These are phyloP conservation scores for Cladosporium sp. DNA, from an alignment of 2,329 filamentous ascomycete species.

Conservation along the genomic window DNA sequence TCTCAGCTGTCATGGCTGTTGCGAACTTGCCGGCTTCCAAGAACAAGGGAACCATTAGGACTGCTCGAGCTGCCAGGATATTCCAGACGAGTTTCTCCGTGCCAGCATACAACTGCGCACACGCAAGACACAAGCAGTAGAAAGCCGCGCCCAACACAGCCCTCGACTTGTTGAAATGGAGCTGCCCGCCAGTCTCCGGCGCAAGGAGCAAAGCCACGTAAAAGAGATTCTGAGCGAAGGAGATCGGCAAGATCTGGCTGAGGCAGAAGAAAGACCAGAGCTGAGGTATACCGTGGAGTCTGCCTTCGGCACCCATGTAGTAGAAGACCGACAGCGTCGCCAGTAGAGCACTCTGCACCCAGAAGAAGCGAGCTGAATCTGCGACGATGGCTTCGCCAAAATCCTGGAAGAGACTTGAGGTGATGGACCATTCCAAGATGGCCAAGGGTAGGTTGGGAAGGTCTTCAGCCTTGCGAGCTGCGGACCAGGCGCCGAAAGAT, in stretches of 20 bases:
- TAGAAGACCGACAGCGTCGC: slow-evolving; percentile 23
- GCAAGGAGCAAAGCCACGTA: slow-evolving; percentile 26
- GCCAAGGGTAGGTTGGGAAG: not conserved
- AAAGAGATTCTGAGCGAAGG: slow-evolving; percentile 32
- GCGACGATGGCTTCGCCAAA: slow-evolving; percentile 30
- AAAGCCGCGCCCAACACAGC: slow-evolving; percentile 6
- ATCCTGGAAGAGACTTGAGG: slow-evolving; percentile 30
- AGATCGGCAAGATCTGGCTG: slow-evolving; percentile 32
- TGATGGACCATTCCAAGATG: slow-evolving; percentile 30
- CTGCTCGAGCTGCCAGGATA: slow-evolving; percentile 22
- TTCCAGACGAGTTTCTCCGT: slow-evolving; percentile 18
- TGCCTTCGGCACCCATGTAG: slow-evolving; percentile 29
- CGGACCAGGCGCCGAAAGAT: slow-evolving; percentile 29
- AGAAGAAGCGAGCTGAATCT: slow-evolving; percentile 20
- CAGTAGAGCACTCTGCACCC: slow-evolving; percentile 23
- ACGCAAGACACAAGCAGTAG: slow-evolving; percentile 18
- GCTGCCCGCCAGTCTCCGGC: not conserved
- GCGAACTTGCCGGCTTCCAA: slow-evolving; percentile 5
- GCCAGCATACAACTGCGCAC: slow-evolving; percentile 13
- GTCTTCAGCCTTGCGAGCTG: not conserved
- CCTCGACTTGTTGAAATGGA: slow-evolving; percentile 3
- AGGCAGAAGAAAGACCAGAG: slow-evolving; percentile 33
- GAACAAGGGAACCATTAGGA: slow-evolving; percentile 22
- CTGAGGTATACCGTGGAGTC: slow-evolving; percentile 22
- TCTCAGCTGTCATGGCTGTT: not conserved